Conservation (phyloP, 495 filamentous ascomycete species). For the Talaromyces thailandensis region DNA sequence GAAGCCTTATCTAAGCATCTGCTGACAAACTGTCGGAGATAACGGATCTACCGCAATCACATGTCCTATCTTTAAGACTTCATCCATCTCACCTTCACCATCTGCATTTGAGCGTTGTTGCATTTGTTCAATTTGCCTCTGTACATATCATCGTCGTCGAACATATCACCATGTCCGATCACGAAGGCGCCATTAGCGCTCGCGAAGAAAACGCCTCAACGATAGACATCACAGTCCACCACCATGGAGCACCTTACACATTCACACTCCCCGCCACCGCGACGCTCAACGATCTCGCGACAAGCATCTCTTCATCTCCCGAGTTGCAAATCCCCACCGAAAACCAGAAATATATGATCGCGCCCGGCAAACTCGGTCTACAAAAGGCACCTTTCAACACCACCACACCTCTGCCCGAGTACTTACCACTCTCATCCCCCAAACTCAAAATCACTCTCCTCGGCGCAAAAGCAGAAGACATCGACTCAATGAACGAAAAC, state of each 20-base stretch:
- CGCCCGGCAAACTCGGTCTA: slow-evolving; percentile 54
- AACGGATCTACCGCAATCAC: background rate
- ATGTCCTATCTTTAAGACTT: background rate
- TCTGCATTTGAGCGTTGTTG: background rate
- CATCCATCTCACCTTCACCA: background rate
- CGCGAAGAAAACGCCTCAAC: slow-evolving; percentile 9
- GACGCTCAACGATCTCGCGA: slow-evolving; percentile 61
- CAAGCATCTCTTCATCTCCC: slow-evolving; percentile 31
- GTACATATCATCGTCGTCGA: background rate
- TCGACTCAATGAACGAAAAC: slow-evolving; percentile 31
- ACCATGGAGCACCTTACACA: slow-evolving; percentile 63
- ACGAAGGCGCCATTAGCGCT: background rate
- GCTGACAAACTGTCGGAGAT: background rate
- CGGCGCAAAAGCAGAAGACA: slow-evolving; percentile 26
- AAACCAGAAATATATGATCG: slow-evolving; percentile 71
- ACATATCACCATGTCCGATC: background rate
- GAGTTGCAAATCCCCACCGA: slow-evolving; percentile 51
- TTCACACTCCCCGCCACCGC: slow-evolving; percentile 59
- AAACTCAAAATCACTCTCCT: slow-evolving; percentile 35
- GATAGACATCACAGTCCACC: slow-evolving; percentile 41
- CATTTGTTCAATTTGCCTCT: background rate
- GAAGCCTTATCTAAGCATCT: background rate
- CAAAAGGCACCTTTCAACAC: slow-evolving; percentile 55
- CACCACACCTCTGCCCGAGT: slow-evolving; percentile 15
- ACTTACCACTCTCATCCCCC: slow-evolving; percentile 39